phyloP scores from a whole-genome alignment of 2,329 filamentous ascomycete species.

The Colletotrichum melonis region DNA sequence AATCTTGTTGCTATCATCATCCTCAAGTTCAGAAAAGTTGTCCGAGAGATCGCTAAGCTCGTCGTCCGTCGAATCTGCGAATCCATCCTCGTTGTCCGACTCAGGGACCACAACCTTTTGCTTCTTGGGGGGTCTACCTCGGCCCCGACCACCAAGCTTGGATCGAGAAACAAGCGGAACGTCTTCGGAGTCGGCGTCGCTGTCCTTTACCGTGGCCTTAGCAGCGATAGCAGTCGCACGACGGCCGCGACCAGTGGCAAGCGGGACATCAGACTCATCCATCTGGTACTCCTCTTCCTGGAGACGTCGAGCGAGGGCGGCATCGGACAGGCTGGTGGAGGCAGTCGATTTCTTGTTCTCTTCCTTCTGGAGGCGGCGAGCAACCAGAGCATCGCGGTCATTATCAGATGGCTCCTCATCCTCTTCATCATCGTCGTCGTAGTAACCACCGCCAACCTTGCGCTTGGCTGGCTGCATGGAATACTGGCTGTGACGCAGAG shows the following conservation, averaged over 20 bases:
- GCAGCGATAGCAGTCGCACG: not conserved
- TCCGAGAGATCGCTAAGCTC: slow-evolving; percentile 23
- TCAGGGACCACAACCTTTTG: slow-evolving; percentile 26
- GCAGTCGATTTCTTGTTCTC: slow-evolving; percentile 41
- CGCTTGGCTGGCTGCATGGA: slow-evolving; percentile 55
- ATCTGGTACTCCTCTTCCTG: slow-evolving; percentile 48
- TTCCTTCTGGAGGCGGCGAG: slow-evolving; percentile 49
- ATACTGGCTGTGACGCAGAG: slow-evolving; percentile 61
- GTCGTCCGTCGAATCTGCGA: slow-evolving; percentile 39
- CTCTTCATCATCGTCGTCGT: slow-evolving; percentile 49
- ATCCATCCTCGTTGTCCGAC: slow-evolving; percentile 31
- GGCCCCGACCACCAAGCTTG: slow-evolving; percentile 35
- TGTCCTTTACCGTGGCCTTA: not conserved
- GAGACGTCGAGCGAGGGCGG: slow-evolving; percentile 46
- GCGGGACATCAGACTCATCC: not conserved
- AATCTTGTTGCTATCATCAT: not conserved
- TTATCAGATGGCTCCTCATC: slow-evolving; percentile 45
- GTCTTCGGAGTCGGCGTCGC: slow-evolving; percentile 27
- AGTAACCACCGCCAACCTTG: slow-evolving; percentile 58
- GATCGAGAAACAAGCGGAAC: slow-evolving; percentile 20
- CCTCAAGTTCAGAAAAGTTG: slow-evolving; percentile 9
- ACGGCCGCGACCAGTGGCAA: not conserved
- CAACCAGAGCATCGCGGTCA: slow-evolving; percentile 43
- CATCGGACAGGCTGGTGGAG: slow-evolving; percentile 38
- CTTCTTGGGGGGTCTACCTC: slow-evolving; percentile 42